These are phyloP conservation scores for Penicillium decumbens DNA, from an alignment of 2,329 filamentous ascomycete genomes.

Conservation along the genomic window DNA sequence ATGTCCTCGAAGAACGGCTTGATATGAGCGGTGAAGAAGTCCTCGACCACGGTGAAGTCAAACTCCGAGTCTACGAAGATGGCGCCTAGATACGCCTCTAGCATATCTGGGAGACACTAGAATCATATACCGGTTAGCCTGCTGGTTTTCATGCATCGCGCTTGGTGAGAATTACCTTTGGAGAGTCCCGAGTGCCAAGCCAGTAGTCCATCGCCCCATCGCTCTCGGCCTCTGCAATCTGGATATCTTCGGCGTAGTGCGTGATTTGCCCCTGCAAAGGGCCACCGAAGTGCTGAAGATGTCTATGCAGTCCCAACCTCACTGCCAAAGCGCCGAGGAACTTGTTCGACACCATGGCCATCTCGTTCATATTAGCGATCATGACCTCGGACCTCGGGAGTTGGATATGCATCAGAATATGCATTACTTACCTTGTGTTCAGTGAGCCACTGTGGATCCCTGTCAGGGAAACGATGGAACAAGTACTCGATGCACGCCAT, in stretches of 20 bases:
- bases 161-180: constrained; percentile 34
- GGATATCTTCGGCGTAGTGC: constrained; percentile 44
- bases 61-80: constrained; percentile 87
- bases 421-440: constrained; percentile 67
- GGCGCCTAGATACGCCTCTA: constrained; percentile 85
- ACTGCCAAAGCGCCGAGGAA: constrained; percentile 82
- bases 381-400: no score
- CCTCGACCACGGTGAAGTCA: constrained; percentile 65
- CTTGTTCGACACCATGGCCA: constrained; percentile 98
- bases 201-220: constrained; percentile 41
- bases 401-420: neutral
- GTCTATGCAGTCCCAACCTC: constrained; percentile 68
- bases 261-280: constrained; percentile 44
- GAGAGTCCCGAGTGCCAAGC: constrained; percentile 40
- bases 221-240: constrained; percentile 29
- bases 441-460: constrained; percentile 92
- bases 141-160: neutral
- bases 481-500: constrained; percentile 79
- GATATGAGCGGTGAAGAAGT: constrained; percentile 73
- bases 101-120: constrained; percentile 70
- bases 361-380: constrained; percentile 38
- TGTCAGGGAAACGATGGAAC: constrained; percentile 68
- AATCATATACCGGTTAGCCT: neutral
- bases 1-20: constrained; percentile 80
- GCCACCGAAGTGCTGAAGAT: constrained; percentile 53